Evolutionary conservation across 2,329 filamentous ascomycete genomes (phyloP).

Genomic region (Ceratocystis ficicola): DNA sequence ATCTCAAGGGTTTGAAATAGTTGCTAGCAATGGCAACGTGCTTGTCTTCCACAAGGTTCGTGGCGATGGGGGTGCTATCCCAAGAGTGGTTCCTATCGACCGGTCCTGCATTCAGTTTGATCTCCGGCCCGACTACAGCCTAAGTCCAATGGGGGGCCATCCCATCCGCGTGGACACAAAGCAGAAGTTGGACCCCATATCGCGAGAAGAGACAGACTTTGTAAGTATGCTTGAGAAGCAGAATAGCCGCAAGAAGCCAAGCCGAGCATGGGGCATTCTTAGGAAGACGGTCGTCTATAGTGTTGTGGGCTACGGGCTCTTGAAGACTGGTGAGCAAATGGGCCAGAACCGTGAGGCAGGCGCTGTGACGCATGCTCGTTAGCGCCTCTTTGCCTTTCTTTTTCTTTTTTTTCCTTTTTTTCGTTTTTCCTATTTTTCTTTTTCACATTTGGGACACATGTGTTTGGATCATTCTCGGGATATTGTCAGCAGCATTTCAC

Average conservation of each 20-base stretch:
- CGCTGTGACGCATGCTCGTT: conserved; percentile 27
- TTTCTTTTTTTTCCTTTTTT: conserved; percentile 9
- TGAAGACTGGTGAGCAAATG: conserved; percentile 13
- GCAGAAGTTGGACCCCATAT: not conserved
- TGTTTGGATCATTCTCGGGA: conserved; percentile 10
- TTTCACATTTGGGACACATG: conserved; percentile 11
- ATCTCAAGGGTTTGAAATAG: conserved; percentile 52
- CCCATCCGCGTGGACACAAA: conserved; percentile 17
- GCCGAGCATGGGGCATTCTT: not conserved
- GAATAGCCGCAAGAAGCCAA: conserved; percentile 7
- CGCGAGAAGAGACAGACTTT: conserved; percentile 6
- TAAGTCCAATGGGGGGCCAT: conserved; percentile 4
- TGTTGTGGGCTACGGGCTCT: conserved; percentile 2
- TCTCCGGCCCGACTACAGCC: conserved; percentile 13
- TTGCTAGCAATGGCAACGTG: conserved; percentile 50
- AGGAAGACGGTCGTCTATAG: conserved; percentile 24
- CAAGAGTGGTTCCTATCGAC: conserved; percentile 9
- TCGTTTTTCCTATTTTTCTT: conserved; percentile 3
- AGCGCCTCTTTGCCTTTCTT: conserved; percentile 30
- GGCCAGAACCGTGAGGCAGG: not conserved
- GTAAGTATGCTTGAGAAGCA: conserved; percentile 11
- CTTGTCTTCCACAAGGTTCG: conserved; percentile 54
- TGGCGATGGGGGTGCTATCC: conserved; percentile 25
- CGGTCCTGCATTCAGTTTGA: conserved; percentile 6
- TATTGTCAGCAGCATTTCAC: conserved; percentile 5